Conservation (phyloP, 495 filamentous ascomycete species). For the Rhypophila decipiens region DNA sequence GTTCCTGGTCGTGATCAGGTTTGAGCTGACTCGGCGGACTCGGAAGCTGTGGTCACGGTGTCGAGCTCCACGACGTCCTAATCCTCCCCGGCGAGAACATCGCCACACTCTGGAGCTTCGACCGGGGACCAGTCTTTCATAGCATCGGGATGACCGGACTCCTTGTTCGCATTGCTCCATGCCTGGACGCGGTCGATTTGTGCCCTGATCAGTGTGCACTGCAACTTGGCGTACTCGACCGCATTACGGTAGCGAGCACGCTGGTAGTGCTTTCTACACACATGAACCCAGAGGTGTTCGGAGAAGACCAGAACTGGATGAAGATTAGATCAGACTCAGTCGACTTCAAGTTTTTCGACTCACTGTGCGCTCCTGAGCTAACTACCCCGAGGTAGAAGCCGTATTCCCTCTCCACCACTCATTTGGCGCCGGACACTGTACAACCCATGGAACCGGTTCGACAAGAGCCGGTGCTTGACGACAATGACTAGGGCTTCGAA, state of each 20-base stretch:
- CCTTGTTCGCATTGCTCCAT: constrained; percentile 47
- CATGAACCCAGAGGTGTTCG: constrained; percentile 56
- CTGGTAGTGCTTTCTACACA: constrained; percentile 85
- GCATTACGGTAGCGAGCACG: constrained; percentile 59
- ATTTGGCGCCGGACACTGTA: too few species aligned
- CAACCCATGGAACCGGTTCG: too few species aligned
- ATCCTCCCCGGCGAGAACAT: constrained; percentile 31
- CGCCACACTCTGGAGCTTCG: constrained; percentile 28
- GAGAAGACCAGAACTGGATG: constrained; percentile 61
- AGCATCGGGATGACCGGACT: constrained; percentile 26
- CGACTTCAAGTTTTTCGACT: too few species aligned
- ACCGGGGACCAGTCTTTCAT: constrained; percentile 41
- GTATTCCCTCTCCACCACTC: too few species aligned
- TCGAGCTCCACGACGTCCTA: constrained; percentile 21
- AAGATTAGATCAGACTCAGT: too few species aligned
- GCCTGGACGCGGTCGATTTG: constrained; percentile 53
- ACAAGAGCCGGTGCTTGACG: too few species aligned
- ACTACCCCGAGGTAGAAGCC: too few species aligned
- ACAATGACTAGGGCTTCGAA: too few species aligned
- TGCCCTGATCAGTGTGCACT: constrained; percentile 52
- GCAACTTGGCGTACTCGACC: constrained; percentile 50
- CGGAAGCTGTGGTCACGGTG: too few species aligned
- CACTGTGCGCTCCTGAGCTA: too few species aligned
- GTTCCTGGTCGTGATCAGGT: too few species aligned
- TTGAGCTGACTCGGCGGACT: too few species aligned